Evolutionary conservation across 768 basidiomycete genomes (phyloP).

Genomic region (Termitomyces sp.): DNA sequence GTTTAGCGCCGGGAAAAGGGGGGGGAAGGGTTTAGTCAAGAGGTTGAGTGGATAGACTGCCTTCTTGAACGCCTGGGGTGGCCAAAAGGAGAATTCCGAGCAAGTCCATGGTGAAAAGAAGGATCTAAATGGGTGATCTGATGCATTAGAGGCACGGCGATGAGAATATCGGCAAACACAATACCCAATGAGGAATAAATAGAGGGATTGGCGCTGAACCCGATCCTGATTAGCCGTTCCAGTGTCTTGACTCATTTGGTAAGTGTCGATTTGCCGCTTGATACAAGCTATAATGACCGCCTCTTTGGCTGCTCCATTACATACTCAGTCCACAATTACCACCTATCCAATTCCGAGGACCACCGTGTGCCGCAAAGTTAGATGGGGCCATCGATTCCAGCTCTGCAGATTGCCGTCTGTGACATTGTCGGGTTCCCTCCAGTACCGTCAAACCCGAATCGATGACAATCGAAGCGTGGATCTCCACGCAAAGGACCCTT

Average conservation of each 20-base stretch:
- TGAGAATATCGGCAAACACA: conserved; percentile 20
- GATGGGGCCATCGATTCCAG: conserved; percentile 1
- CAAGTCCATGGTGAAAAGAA: conserved; percentile 12
- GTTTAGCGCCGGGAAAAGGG: conserved; percentile 8
- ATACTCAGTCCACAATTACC: conserved; percentile 2
- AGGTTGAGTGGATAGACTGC: conserved; percentile 6
- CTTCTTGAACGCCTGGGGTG: conserved; percentile 14
- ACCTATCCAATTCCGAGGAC: conserved; percentile 19
- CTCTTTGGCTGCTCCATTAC: conserved; percentile 5
- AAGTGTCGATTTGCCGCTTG: conserved; percentile 22
- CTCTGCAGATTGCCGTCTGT: conserved; percentile 9
- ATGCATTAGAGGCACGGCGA: conserved; percentile 15
- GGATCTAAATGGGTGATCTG: conserved; percentile 13
- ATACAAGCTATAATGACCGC: conserved; percentile 1
- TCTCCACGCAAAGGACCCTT: background rate
- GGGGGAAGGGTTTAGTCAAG: conserved; percentile 5
- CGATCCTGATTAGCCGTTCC: conserved; percentile 9
- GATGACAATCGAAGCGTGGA: background rate
- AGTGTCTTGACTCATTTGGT: conserved; percentile 8
- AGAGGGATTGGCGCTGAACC: conserved; percentile 25
- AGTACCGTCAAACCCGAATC: conserved; percentile 7
- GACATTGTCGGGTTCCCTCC: background rate
- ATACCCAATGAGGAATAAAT: conserved; percentile 15
- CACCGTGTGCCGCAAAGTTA: conserved; percentile 4
- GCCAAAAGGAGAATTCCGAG: conserved; percentile 14